Percentiles rank a stretch among this genome's conserved stretches.
Conservation (phyloP, 1,284 basidiomycete genomes). For the Cutaneotrichosporon arboriforme region DNA sequence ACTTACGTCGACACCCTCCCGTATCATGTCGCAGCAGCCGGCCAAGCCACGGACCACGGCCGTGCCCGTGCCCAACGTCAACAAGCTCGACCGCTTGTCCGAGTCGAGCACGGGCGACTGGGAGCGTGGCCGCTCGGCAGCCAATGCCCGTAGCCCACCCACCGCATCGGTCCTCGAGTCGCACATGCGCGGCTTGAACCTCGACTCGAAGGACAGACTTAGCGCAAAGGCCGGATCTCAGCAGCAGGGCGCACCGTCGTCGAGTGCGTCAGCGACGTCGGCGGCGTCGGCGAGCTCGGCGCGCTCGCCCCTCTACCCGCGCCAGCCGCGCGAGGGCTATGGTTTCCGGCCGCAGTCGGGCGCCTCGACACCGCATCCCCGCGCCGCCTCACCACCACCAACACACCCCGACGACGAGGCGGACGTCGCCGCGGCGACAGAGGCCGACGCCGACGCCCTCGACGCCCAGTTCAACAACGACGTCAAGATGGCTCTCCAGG, state of each 20-base stretch:
- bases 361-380: conserved; percentile 54
- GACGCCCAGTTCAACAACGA: conserved; percentile 19
- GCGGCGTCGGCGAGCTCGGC: background rate
- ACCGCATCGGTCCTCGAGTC: conserved; percentile 22
- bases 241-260: background rate
- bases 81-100: conserved; percentile 36
- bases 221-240: background rate
- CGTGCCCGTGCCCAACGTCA: conserved; percentile 27
- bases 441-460: conserved; percentile 5
- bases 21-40: conserved; percentile 5
- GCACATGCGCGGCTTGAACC: conserved; percentile 5
- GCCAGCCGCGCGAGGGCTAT: conserved; percentile 60
- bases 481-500: conserved; percentile 13
- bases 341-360: conserved; percentile 69
- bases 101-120: conserved; percentile 45
- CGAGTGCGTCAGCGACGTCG: background rate
- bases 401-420: background rate
- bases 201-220: background rate
- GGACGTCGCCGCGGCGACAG: conserved; percentile 4
- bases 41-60: conserved; percentile 12
- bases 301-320: conserved; percentile 10
- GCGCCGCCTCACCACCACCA: background rate
- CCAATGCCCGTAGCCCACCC: conserved; percentile 36
- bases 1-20: background rate
- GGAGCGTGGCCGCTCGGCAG: conserved; percentile 37